Base-by-base conservation (phyloP, 148 eudicot species). In the Salicornia ramosissima region DNA sequence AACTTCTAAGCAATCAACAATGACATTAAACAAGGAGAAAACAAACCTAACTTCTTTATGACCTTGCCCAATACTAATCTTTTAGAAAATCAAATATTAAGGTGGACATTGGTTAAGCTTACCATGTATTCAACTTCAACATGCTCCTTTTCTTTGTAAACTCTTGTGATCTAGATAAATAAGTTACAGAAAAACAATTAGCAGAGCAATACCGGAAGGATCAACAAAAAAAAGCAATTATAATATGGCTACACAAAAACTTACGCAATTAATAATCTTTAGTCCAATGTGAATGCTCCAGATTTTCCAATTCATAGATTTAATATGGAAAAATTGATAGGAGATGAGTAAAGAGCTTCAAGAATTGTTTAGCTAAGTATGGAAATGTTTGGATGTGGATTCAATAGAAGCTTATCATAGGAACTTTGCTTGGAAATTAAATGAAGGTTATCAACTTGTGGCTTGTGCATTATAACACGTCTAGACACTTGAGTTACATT, bases 61-160 rank as follows among this genome's bases (percentile, higher is more conserved):
- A 28, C 22, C 15, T 43, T 51, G 12, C 21, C 14, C 28, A 28
- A 71, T n/a, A 39, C 51, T 40, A 24, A 25, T 39, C 57, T 2
- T 42, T 25, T 63, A 69, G 42, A 28, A 70, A 42, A 52, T 54
- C 53, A 6, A 34, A 55, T 26, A 65, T 24, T 25, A 34, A 60
- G 28, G 57, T 22, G 25, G 43, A 9, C 22, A 8, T 43, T 62
- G 40, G 53, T 60, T 59, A n/a, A 65, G 76, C 96, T 83, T 81
- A 94, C 99, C 72, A 71, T 79, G 74, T 87, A 91, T 74, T 94
- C 99, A 74, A 94, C 74, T 87, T 94, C 99, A 63, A 83, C 85
- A 75, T 94, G 90, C 71, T 94, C 97, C 83, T 87, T 88, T 29
- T 73, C 88, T 74, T 89, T 94, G 85, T 86, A 89, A 34, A 89